Conservation (phyloP, 1,139 yeast genomes). For the Taphrina pruni region DNA sequence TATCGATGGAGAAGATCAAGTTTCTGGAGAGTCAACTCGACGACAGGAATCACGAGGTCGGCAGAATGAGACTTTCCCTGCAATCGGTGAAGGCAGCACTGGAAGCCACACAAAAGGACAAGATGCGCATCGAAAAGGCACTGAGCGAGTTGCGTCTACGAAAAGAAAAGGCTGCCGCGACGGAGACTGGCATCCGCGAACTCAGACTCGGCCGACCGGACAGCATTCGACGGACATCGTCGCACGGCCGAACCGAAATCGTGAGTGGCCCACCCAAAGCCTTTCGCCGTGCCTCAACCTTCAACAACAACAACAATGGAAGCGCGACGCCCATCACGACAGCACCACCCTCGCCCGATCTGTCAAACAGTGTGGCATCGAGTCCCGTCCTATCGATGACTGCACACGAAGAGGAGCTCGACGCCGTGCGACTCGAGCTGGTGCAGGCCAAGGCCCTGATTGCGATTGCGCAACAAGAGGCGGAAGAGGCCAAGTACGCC, state of each 20-base stretch:
- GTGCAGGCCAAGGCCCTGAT: conserved; percentile 35
- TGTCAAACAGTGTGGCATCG: not conserved
- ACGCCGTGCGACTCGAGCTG: conserved; percentile 37
- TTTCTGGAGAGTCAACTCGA: conserved; percentile 44
- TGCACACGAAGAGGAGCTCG: conserved; percentile 39
- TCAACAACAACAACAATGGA: not conserved
- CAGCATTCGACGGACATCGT: conserved; percentile 36
- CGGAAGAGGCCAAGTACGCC: conserved; percentile 39
- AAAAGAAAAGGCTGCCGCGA: conserved; percentile 21
- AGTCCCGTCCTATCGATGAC: conserved; percentile 4
- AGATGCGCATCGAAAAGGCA: conserved; percentile 42
- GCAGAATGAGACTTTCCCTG: conserved; percentile 44
- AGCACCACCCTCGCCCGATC: conserved; percentile 8
- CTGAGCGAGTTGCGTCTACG: conserved; percentile 44
- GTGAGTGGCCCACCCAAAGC: conserved; percentile 13
- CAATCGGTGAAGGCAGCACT: conserved; percentile 43
- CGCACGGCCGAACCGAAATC: conserved; percentile 20
- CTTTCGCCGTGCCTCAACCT: conserved; percentile 24
- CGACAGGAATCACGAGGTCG: conserved; percentile 44
- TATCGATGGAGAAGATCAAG: conserved; percentile 43
- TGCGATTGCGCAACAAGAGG: conserved; percentile 40
- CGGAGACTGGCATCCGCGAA: conserved; percentile 45
- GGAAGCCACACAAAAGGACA: conserved; percentile 44
- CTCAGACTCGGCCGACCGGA: conserved; percentile 45
- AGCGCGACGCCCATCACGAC: conserved; percentile 10